Evolutionary conservation across 306 rosid species (phyloP), one percentile per base, ranked within the genome.

Genomic region (Aeschynomene evenia): DNA sequence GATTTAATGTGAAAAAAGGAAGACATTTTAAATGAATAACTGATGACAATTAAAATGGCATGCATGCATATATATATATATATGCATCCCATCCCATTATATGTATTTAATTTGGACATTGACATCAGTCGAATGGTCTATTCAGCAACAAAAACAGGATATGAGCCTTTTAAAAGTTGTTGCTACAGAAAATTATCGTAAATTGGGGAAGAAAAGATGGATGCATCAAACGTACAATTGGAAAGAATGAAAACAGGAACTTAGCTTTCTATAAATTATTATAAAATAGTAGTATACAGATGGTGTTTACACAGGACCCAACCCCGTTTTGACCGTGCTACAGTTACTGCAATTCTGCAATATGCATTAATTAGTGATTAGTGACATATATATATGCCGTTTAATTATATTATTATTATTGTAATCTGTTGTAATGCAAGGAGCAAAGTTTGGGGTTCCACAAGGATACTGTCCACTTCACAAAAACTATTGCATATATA

Each of bases 91-190:
- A 42, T 42, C 63, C 4, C 15, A 10, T 10, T 36, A 36, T 36
- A 36, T n/a, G n/a, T 36, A 5, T 36, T 36, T 36, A 36, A 39
- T 29, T 58, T 21, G 66, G 46, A 56, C 11, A 70, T 26, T 42
- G 66, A 70, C 57, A n/a, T n/a, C n/a, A 26, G 34, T 45, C 66
- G 34, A 42, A 70, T 16, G 34, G 66, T 70, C 59, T 66, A 66
- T 18, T 66, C 58, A 48, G 9, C 9, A 9, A 16, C 19, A 36
- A 61, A 61, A 37, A 19, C 49, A 28, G 19, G 31, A n/a, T n/a
- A n/a, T n/a, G n/a, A n/a, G n/a, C n/a, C n/a, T n/a, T n/a, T n/a
- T n/a, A n/a, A n/a, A n/a, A n/a, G n/a, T n/a, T n/a, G n/a, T n/a
- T n/a, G n/a, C n/a, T n/a, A n/a, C n/a, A n/a, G n/a, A n/a, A n/a